Evolutionary conservation across 306 rosid genomes (phyloP).

Genomic region (Acacia acuminata): DNA sequence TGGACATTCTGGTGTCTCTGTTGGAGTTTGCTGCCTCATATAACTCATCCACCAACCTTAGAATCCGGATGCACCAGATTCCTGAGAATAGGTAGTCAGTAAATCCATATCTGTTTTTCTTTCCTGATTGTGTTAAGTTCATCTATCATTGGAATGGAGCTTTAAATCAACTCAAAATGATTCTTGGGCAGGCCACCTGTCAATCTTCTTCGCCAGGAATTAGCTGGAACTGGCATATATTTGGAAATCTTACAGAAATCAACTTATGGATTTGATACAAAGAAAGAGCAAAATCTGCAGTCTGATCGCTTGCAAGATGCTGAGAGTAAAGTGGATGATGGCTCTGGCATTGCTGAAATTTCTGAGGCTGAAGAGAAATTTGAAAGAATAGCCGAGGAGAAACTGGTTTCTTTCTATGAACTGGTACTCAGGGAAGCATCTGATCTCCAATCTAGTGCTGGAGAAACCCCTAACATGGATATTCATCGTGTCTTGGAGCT

Average conservation of each 20-base stretch:
- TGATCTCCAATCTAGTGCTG: constrained; percentile 80
- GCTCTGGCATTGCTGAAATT: constrained; percentile 36
- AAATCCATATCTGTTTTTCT: constrained; percentile 10
- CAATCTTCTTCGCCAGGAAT: constrained; percentile 96
- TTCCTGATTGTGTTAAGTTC: constrained; percentile 23
- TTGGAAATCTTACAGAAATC: constrained; percentile 85
- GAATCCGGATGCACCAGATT: constrained; percentile 88
- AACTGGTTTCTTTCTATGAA: constrained; percentile 87
- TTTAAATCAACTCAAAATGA: constrained; percentile 23
- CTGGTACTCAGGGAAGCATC: constrained; percentile 96
- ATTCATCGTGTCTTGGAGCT: constrained; percentile 86
- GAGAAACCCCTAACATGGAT: constrained; percentile 82
- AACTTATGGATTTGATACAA: constrained; percentile 57
- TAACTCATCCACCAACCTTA: constrained; percentile 83
- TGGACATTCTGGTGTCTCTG: constrained; percentile 82
- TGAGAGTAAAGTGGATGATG: constrained; percentile 37
- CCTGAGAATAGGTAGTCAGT: constrained; percentile 72
- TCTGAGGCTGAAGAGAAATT: constrained; percentile 65
- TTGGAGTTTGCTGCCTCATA: constrained; percentile 93
- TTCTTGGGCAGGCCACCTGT: constrained; percentile 87
- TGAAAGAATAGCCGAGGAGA: constrained; percentile 85
- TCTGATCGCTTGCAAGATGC: constrained; percentile 39
- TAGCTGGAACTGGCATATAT: constrained; percentile 81
- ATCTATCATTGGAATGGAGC: constrained; percentile 19
- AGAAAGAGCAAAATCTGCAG: constrained; percentile 37